Conservation (phyloP, 768 basidiomycete species). For the Psilocybe sp. region DNA sequence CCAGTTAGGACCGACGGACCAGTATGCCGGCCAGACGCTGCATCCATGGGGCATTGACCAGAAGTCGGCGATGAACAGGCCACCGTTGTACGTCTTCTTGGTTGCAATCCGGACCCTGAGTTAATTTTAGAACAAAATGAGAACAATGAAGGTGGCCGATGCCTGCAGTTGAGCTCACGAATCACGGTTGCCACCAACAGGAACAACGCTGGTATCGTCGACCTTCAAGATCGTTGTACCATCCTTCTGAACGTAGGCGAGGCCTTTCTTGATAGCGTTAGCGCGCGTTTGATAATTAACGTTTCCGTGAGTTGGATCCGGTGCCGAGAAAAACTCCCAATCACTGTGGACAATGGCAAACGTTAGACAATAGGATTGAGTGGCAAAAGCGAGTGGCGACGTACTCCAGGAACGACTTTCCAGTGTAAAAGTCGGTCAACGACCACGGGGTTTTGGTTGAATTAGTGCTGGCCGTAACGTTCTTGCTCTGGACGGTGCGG, state of each 20-base stretch:
- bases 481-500: constrained; percentile 11
- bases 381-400: constrained; percentile 11
- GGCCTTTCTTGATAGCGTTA: constrained; percentile 46
- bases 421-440: constrained; percentile 35
- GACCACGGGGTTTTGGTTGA: constrained; percentile 21
- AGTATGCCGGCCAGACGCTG: constrained; percentile 58
- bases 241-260: constrained; percentile 62
- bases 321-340: constrained; percentile 62
- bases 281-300: constrained; percentile 56
- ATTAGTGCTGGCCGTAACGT: constrained; percentile 13
- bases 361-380: neutral
- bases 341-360: constrained; percentile 31
- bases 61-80: constrained; percentile 76
- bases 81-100: constrained; percentile 58
- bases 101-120: constrained; percentile 66
- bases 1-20: constrained; percentile 53
- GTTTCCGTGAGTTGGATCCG: constrained; percentile 69
- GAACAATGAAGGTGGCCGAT: constrained; percentile 6
- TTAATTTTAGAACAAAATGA: constrained; percentile 1
- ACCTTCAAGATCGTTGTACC: constrained; percentile 61
- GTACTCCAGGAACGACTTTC: constrained; percentile 61
- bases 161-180: constrained; percentile 33
- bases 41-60: constrained; percentile 71
- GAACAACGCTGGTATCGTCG: constrained; percentile 49
- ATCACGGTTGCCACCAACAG: constrained; percentile 51